Conservation (phyloP, 345 rosid species). For the Brassica rapa region DNA sequence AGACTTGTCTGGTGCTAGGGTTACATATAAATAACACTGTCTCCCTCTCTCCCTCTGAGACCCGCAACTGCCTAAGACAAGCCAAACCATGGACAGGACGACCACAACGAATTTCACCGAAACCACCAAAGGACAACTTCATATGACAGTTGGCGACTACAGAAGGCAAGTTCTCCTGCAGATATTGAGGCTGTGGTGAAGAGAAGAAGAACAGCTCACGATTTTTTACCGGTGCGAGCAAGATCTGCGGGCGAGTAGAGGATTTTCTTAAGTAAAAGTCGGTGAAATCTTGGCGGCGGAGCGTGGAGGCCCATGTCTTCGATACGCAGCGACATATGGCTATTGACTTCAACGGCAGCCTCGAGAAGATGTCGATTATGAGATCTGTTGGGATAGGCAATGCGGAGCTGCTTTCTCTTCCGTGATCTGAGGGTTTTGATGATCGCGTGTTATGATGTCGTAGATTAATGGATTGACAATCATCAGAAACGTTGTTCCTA, state of each 20-base stretch:
- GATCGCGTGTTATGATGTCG: no score
- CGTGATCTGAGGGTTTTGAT: no score
- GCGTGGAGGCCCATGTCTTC: background rate
- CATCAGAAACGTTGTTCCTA: no score
- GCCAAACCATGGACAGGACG: background rate
- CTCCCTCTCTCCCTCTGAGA: background rate
- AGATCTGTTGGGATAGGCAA: background rate
- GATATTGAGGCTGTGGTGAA: background rate
- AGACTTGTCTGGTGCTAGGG: background rate
- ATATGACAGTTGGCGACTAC: background rate
- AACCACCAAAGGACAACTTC: background rate
- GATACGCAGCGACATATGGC: background rate
- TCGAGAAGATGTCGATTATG: background rate
- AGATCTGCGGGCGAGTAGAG: background rate
- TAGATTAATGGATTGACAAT: no score
- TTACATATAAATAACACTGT: background rate
- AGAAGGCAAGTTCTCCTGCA: background rate
- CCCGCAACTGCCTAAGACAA: background rate
- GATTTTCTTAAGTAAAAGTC: background rate
- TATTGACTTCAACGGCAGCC: background rate
- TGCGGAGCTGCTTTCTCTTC: background rate
- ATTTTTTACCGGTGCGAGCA: background rate
- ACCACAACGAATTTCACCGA: background rate
- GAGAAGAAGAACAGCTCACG: slow-evolving; percentile 1
- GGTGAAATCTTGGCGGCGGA: background rate